Evolutionary conservation across 202 grass and related monocot species (phyloP), one percentile per base, ranked within the genome.

Genomic region (Bolboschoenoplectus hybrid): DNA sequence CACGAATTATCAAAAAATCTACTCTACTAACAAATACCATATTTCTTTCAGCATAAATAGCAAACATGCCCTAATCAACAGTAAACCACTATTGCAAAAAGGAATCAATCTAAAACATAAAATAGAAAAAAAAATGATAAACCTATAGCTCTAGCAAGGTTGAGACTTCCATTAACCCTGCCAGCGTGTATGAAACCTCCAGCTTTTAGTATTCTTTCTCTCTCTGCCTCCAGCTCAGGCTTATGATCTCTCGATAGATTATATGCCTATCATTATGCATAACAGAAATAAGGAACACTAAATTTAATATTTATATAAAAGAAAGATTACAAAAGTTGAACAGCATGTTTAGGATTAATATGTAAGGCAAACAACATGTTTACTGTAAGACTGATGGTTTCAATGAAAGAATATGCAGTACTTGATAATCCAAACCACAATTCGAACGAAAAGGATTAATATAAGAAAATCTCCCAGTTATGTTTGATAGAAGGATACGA

Each of bases 231-330:
- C 52, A 96, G 89, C 81, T 99, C 97, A 72, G 97, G 97, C 77
- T 99, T 99, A 80, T 99, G 97, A 63, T 98, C 97, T 87, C 92
- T 94, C 61, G 97, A 98, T 70, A 98, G 87, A 94, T 96, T 94
- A 61, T 98, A 98, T 88, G 97, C 97, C 97, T 98, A 83, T 64
- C 13, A 92, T 64, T 5, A 68, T 6, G 81, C 9, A 75, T 89
- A 49, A 39, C 55, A 74, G 26, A 65, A 47, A 85, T 68, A 80
- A 81, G 46, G 70, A 52, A 12, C 14, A 79, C 32, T 38, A 53
- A n/a, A n/a, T 58, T 26, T 26, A 49, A 26, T 9, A 73, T 73
- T 14, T 9, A 73, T 71, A 71, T 40, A 2, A 44, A 17, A 19
- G 26, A 50, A 74, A 26, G 8, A 9, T 11, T 49, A 50, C 44